phyloP scores from a whole-genome alignment of 129 eudicot species.

The Helichrysum umbraculigerum region DNA sequence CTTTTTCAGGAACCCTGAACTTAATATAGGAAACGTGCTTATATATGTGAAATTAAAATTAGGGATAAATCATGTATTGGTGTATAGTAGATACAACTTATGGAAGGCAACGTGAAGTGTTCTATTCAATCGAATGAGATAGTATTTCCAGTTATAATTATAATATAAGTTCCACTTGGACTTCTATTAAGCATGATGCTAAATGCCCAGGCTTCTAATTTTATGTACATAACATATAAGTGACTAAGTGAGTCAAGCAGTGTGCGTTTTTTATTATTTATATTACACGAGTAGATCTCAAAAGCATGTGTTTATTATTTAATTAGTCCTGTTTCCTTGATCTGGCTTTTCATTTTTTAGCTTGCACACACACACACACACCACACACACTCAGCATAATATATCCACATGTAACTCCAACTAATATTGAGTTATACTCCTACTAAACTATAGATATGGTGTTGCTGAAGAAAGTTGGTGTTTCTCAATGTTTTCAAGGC shows the following conservation, averaged over 20 bases:
- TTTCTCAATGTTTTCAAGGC: slow-evolving; percentile 37
- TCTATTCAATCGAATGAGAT: too few species aligned
- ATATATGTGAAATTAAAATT: too few species aligned
- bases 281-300: not conserved
- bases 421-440: slow-evolving; percentile 13
- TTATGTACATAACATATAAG: not conserved
- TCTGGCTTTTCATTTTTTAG: not conserved
- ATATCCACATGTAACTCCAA: not conserved
- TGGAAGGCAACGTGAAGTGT: too few species aligned
- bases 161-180: too few species aligned
- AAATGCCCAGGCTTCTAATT: not conserved
- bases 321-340: not conserved
- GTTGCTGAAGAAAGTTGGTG: slow-evolving; percentile 36
- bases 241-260: not conserved
- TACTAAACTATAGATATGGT: slow-evolving; percentile 39
- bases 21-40: too few species aligned
- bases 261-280: not conserved
- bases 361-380: slow-evolving; percentile 11
- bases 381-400: not conserved
- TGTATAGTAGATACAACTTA: too few species aligned
- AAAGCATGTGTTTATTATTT: too few species aligned
- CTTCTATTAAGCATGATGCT: not conserved
- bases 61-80: too few species aligned
- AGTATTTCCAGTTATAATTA: too few species aligned
- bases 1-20: too few species aligned